Base-by-base conservation (phyloP, 2,329 filamentous ascomycete genomes). In the Clonostachys rosea region DNA sequence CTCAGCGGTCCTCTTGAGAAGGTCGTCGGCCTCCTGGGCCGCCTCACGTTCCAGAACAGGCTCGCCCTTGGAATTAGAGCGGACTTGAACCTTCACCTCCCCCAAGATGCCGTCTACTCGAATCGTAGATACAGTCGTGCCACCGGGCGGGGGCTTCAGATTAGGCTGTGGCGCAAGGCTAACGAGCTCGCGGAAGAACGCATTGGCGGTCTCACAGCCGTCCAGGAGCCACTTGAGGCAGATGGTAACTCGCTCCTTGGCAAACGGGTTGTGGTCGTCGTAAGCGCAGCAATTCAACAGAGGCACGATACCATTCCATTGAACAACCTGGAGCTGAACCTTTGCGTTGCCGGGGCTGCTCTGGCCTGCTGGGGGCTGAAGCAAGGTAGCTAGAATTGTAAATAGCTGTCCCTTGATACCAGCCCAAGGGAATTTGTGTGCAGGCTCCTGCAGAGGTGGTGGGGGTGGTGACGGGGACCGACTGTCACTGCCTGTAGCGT, bases 381-480 rank as follows among this genome's bases (percentile, higher is more conserved):
- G 84, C 1, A 97, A 79, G 1, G 87, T 90, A 1, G 89, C 91
- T 11, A 97, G 80, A 35, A 96, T 94, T 44, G 94, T 85, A 12
- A 97, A 87, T 40, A 95, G 91, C 49, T 96, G 84, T 43, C 91
- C 94, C 70, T 97, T 97, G 58, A 96, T 85, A 47, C 94, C 79
- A 2, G 77, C 68, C 82, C 82, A 86, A 1, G 82, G 74, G 57
- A 83, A 86, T 56, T 81, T 80, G 61, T 83, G 74, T 0, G 82
- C 79, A 1, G 77, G 75, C 37, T 85, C 81, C 48, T 95, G 67
- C 69, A 87, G 68, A 3, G 63, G 60, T 13, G 67, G 64, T 11
- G 63, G 59, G 33, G 67, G 67, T 36, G 63, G 66, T 61, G 52
- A 82, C 59, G 54, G 57, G 1, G 61, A 55, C 5, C 52, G 52